Conservation (phyloP, 805 yeast genomes). For the Komagataella ulmi region DNA sequence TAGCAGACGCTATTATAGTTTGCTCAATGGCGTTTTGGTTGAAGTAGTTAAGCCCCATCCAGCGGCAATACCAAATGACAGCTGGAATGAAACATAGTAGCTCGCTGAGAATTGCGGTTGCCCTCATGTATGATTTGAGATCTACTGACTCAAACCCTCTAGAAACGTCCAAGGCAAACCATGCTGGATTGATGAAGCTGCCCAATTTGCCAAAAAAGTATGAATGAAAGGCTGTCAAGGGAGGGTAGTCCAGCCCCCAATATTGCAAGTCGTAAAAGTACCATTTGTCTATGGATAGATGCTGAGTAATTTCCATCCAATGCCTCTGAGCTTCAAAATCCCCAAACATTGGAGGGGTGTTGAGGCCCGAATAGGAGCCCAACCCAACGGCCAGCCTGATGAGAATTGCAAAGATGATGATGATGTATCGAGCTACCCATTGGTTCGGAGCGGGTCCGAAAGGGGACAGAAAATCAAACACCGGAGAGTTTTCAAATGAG, state of each 20-base stretch:
- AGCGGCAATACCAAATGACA: slow-evolving; percentile 52
- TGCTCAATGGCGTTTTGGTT: slow-evolving; percentile 55
- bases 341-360: slow-evolving; percentile 71
- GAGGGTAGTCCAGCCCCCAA: slow-evolving; percentile 98
- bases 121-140: slow-evolving; percentile 76
- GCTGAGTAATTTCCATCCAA: slow-evolving; percentile 87
- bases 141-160: slow-evolving; percentile 61
- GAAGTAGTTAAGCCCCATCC: slow-evolving; percentile 47
- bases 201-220: slow-evolving; percentile 72
- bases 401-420: slow-evolving; percentile 59
- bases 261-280: slow-evolving; percentile 79
- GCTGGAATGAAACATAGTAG: slow-evolving; percentile 67
- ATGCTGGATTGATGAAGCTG: slow-evolving; percentile 38
- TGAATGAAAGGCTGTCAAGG: slow-evolving; percentile 89
- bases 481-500: slow-evolving; percentile 33
- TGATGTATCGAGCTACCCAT: slow-evolving; percentile 79
- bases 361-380: slow-evolving; percentile 74
- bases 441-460: slow-evolving; percentile 75
- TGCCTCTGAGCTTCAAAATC: slow-evolving; percentile 98
- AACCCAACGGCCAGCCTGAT: slow-evolving; percentile 77
- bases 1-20: slow-evolving; percentile 60
- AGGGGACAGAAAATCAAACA: slow-evolving; percentile 65
- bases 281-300: slow-evolving; percentile 68
- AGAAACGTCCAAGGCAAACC: slow-evolving; percentile 68
- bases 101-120: slow-evolving; percentile 68